These are phyloP conservation scores for Thecaphora frezii DNA, from an alignment of 1,284 basidiomycete species.

Conservation along the genomic window DNA sequence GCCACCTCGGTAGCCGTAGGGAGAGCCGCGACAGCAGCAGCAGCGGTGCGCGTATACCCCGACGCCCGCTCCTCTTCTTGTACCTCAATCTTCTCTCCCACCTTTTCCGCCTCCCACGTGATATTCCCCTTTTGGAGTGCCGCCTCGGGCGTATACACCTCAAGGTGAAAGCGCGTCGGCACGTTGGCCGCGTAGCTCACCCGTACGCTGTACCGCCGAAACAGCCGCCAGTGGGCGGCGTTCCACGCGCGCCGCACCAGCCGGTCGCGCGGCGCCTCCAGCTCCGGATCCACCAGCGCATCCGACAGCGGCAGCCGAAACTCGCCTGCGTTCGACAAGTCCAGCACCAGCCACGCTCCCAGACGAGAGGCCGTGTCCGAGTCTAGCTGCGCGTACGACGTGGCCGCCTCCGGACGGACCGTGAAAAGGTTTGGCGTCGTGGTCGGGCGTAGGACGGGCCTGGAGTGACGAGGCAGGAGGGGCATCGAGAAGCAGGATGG, in stretches of 20 bases:
- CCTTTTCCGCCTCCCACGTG: slow-evolving; percentile 26
- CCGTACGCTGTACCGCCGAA: slow-evolving; percentile 12
- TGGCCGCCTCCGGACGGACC: not conserved
- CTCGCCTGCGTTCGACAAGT: slow-evolving; percentile 5
- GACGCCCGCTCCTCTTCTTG: not conserved
- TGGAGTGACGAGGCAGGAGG: not conserved
- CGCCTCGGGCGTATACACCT: slow-evolving; percentile 15
- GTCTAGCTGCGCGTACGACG: slow-evolving; percentile 1
- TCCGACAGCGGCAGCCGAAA: slow-evolving; percentile 16
- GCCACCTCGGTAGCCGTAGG: no score
- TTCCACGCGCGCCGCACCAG: slow-evolving; percentile 18
- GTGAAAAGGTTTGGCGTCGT: slow-evolving; percentile 11
- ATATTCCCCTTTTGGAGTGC: slow-evolving; percentile 22
- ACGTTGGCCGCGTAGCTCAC: slow-evolving; percentile 9
- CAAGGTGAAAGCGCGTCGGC: slow-evolving; percentile 19
- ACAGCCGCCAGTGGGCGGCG: slow-evolving; percentile 12
- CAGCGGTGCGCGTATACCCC: not conserved
- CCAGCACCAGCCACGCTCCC: slow-evolving; percentile 21
- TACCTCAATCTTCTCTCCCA: slow-evolving; percentile 1
- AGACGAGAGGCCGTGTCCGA: slow-evolving; percentile 1
- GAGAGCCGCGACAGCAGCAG: slow-evolving; percentile 7
- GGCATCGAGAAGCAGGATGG: not conserved
- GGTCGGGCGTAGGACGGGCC: slow-evolving; percentile 14
- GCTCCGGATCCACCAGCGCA: slow-evolving; percentile 8
- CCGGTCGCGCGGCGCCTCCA: slow-evolving; percentile 20